Evolutionary conservation across 805 yeast species (phyloP), one percentile per base, ranked within the genome.

Genomic region (Huiozyma sinensis): DNA sequence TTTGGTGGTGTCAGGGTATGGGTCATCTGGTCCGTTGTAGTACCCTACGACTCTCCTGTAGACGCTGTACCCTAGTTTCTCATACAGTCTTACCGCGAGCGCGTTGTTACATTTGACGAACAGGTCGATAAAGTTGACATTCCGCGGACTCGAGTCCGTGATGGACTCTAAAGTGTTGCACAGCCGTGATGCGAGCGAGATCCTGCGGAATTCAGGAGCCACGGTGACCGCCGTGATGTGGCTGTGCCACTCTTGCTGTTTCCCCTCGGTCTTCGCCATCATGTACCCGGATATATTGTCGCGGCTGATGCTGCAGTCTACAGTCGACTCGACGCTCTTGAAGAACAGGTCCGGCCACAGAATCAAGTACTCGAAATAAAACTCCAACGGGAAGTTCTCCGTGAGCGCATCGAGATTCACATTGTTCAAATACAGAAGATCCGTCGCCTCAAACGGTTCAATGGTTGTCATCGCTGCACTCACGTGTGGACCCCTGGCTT

Each of bases 241-340:
- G 1, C 95, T 77, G 58, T 92, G 99, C 95, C 97, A 90, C 47
- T 88, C 92, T 39, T 72, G 76, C 5, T 73, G 77, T 33, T 69
- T 69, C 0, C 98, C 98, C 61, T 92, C 98, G 1, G 95, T 81
- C 61, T 92, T 92, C n/a, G 94, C 97, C 78, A 92, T 78, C 95
- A 92, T 81, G 58, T 83, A 83, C 0, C 89, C 90, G 32, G 84
- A 66, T 5, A 60, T 50, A n/a, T 55, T 49, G 35, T 46, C 44
- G 6, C 40, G 33, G 10, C 46, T 43, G 6, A 24, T 39, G 4
- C 45, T 42, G 29, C 46, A 61, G 47, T 63, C 61, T 6, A 72
- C 70, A 0, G 68, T 63, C 10, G 67, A 56, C 49, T 75, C 80
- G 2, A 66, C 67, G 8, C 89, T 76, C 58, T 87, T 83, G 74